phyloP scores from a whole-genome alignment of 78 protist genomes.

The Polysphondylium violaceum region DNA sequence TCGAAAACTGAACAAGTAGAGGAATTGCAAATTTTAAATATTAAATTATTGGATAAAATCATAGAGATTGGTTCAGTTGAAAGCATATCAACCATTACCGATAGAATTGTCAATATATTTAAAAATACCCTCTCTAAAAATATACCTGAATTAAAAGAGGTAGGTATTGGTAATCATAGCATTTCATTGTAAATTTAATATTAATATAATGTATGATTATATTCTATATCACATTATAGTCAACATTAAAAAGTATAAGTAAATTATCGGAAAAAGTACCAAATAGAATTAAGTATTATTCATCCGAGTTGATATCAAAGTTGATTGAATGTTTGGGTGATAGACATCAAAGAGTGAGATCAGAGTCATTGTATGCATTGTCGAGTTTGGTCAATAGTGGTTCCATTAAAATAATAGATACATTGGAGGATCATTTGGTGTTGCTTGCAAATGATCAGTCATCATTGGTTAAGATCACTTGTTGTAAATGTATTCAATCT shows the following conservation, averaged over 20 bases:
- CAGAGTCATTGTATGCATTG: constrained; percentile 36
- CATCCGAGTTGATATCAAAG: background rate
- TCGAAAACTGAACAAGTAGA: constrained; percentile 32
- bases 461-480: background rate
- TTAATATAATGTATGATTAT: too few relatives aligned
- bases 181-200: background rate
- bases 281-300: background rate
- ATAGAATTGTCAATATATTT: background rate
- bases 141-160: constrained; percentile 19
- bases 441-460: constrained; percentile 26
- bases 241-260: too few relatives aligned
- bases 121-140: constrained; percentile 5
- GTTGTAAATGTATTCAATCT: background rate
- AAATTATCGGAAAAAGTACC: constrained; percentile 24
- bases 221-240: too few relatives aligned
- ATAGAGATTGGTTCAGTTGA: background rate
- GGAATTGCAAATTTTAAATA: constrained; percentile 25
- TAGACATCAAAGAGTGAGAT: constrained; percentile 58
- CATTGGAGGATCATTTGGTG: constrained; percentile 4
- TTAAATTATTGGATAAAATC: constrained; percentile 1
- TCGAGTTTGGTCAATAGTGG: constrained; percentile 15
- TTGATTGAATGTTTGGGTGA: constrained; percentile 3
- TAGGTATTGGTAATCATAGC: too few relatives aligned
- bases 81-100: background rate
- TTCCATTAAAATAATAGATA: constrained; percentile 20